These are phyloP conservation scores for Fraxinus dipetala DNA, from an alignment of 305 asterid genomes.

Conservation along the genomic window DNA sequence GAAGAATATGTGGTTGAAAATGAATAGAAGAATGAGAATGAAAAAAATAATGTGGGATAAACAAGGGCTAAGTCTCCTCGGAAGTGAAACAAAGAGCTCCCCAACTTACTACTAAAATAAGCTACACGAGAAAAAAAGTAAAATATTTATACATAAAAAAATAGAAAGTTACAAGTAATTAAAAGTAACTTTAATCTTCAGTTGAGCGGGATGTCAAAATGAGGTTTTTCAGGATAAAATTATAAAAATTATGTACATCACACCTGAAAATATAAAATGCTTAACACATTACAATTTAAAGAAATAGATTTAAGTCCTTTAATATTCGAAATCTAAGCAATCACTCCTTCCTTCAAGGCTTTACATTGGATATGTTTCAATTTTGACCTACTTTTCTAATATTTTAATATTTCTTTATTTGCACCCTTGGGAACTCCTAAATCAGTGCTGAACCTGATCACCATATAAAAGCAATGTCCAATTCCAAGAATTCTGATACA, in stretches of 20 bases:
- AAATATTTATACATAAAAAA: no score
- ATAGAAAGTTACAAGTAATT: not conserved
- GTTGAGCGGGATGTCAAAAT: not conserved
- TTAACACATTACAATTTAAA: not conserved
- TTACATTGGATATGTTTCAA: not conserved
- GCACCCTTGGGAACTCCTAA: constrained; percentile 21
- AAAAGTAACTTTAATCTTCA: not conserved
- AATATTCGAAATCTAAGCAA: not conserved
- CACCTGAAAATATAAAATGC: not conserved
- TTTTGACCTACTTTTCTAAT: not conserved
- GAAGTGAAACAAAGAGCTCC: not conserved
- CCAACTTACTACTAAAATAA: not conserved
- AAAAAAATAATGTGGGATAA: no score
- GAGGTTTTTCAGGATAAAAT: not conserved
- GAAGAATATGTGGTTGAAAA: no score
- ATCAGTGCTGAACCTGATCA: not conserved
- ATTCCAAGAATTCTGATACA: constrained; percentile 23
- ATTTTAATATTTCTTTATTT: not conserved
- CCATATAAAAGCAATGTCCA: constrained; percentile 6
- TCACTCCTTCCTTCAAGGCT: constrained; percentile 3
- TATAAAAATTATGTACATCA: not conserved
- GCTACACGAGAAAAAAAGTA: no score
- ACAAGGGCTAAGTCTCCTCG: no score
- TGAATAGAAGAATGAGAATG: no score
- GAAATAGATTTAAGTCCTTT: not conserved